Conservation (phyloP, 768 basidiomycete species). For the Pleurotus tuber-regium region DNA sequence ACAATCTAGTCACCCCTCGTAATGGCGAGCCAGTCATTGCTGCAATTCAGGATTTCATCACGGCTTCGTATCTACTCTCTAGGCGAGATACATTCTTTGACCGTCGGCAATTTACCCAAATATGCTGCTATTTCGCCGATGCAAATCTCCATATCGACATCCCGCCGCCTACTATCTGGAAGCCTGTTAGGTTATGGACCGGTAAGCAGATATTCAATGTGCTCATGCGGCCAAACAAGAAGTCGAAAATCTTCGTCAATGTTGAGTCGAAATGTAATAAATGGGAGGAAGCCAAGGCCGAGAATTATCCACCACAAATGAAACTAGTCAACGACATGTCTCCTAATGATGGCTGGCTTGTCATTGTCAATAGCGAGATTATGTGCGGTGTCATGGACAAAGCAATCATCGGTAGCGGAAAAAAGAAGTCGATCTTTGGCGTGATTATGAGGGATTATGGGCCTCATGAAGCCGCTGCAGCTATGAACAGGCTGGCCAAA, state of each 20-base stretch:
- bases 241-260: conserved; percentile 83
- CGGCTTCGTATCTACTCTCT: conserved; percentile 94
- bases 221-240: conserved; percentile 90
- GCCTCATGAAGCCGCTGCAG: conserved; percentile 86
- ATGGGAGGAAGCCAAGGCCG: conserved; percentile 68
- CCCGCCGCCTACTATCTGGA: conserved; percentile 92
- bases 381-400: conserved; percentile 99
- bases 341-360: conserved; percentile 97
- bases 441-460: conserved; percentile 98
- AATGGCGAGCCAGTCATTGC: conserved; percentile 99
- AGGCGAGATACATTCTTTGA: conserved; percentile 92
- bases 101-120: conserved; percentile 92
- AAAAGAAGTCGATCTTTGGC: conserved; percentile 99
- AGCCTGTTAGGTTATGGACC: conserved; percentile 92
- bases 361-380: conserved; percentile 95
- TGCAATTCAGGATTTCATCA: conserved; percentile 99
- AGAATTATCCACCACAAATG: conserved; percentile 58
- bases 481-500: conserved; percentile 96
- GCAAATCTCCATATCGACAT: conserved; percentile 92
- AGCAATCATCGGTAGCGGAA: conserved; percentile 94
- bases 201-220: conserved; percentile 99
- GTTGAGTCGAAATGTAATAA: conserved; percentile 96
- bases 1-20: conserved; percentile 95
- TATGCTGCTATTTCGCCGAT: conserved; percentile 92
- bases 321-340: conserved; percentile 78